A percentile compares a stretch with the other conserved stretches of the same genome.
These are phyloP conservation scores for Rhodosorus marinus DNA, from an alignment of 23 red algal species.

Conservation along the genomic window DNA sequence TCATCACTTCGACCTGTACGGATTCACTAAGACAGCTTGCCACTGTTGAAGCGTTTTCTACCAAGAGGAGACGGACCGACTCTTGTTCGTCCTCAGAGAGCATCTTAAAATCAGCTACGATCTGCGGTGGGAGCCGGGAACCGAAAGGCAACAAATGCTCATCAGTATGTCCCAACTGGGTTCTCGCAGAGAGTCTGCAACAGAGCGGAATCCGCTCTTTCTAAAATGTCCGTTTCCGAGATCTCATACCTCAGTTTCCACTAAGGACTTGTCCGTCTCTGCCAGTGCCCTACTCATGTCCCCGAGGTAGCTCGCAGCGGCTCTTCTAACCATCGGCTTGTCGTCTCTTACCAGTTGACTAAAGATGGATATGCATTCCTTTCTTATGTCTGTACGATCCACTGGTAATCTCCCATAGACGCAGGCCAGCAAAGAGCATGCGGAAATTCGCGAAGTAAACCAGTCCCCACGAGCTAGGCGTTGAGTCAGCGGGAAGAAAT, in stretches of 20 bases:
- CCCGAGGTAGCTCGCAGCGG: constrained; percentile 57
- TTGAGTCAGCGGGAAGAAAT: constrained; percentile 69
- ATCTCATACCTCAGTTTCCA: too few species aligned
- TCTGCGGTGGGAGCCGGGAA: too few species aligned
- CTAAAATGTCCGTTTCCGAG: too few species aligned
- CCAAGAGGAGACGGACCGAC: constrained; percentile 74
- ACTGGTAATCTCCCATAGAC: constrained; percentile 28
- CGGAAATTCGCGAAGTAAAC: constrained; percentile 95
- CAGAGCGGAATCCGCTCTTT: too few species aligned
- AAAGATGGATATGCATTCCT: constrained; percentile 36
- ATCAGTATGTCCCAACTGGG: too few species aligned
- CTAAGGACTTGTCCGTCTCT: constrained; percentile 8
- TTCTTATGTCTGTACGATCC: constrained; percentile 15
- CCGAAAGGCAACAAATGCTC: too few species aligned
- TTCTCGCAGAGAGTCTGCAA: too few species aligned
- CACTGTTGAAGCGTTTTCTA: constrained; percentile 69
- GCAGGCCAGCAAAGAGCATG: constrained; percentile 45
- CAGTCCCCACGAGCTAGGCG: constrained; percentile 82
- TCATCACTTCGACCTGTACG: constrained; percentile 22
- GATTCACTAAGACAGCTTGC: not conserved
- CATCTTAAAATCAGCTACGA: constrained; percentile 58
- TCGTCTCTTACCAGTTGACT: constrained; percentile 54
- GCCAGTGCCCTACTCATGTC: constrained; percentile 34
- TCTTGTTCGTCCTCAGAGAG: constrained; percentile 94
- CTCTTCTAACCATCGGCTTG: constrained; percentile 92